Base-by-base conservation (phyloP, 2,329 filamentous ascomycete species). In the Pleomassaria siparia region DNA sequence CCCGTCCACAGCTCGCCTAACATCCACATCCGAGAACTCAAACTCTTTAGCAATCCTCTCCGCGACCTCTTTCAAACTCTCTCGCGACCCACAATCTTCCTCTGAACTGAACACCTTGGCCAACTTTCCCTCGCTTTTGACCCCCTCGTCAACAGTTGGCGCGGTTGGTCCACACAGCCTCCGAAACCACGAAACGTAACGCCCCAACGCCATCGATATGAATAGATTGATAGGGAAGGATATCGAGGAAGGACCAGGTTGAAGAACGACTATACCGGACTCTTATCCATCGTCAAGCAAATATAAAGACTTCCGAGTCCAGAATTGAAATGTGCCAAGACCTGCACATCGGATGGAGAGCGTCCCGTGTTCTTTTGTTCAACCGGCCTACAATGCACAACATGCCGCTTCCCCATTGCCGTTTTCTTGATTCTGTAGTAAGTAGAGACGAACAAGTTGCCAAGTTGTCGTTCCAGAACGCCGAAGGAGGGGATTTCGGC, bases 1-100 rank as follows among this genome's bases (percentile, higher is more conserved):
- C 12, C 43, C 43, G 12, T 12, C 22, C 21, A 30, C 26, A 13
- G 11, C 16, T 15, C 25, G 12, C 15, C n/a, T 16, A 2, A 46
- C 16, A 18, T 37, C 28, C 1, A 46, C 21, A n/a, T 40, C 41
- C 10, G 46, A 25, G 18, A 49, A 29, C n/a, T 49, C 40, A 18
- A 49, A 49, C 35, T 40, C 40, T 12, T 13, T n/a, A 13, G 18
- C 28, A 18, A 49, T 35, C 29, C 20, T 35, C 28, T 49, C 41
- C n/a, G 41, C 41, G 3, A 26, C 18, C 13, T 44, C 35, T 26
- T 20, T 5, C 3, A 49, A 10, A n/a, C 46, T 32, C 4, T 21
- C 22, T 26, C 21, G 36, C 36, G 11, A 20, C 11, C n/a, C 15
- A 28, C 9, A 4, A 11, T 41, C 10, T 20, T 9, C 15, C 12